These are phyloP conservation scores for Fusarium sororula DNA, from an alignment of 2,329 filamentous ascomycete species.

Conservation along the genomic window DNA sequence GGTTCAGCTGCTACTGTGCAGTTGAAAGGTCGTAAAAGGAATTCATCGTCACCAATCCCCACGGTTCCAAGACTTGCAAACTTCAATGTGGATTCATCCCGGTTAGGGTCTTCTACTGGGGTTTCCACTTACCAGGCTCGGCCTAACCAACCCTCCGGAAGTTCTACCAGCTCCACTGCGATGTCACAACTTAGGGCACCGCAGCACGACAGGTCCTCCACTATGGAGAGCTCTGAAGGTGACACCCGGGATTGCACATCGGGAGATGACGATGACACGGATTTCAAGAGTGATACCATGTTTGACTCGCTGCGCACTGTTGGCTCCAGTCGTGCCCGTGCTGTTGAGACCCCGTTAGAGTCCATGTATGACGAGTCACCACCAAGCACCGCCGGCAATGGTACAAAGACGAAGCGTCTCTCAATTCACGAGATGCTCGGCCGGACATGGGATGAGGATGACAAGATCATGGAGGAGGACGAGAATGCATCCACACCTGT, in stretches of 20 bases:
- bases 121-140: slow-evolving; percentile 50
- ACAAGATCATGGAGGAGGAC: slow-evolving; percentile 70
- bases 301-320: slow-evolving; percentile 80
- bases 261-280: slow-evolving; percentile 80
- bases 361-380: slow-evolving; percentile 85
- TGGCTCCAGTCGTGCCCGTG: slow-evolving; percentile 72
- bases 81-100: slow-evolving; percentile 63
- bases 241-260: slow-evolving; percentile 72
- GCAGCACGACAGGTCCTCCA: slow-evolving; percentile 58
- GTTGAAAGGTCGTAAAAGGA: slow-evolving; percentile 51
- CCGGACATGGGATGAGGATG: slow-evolving; percentile 62
- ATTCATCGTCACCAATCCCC: slow-evolving; percentile 65
- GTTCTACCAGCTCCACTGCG: slow-evolving; percentile 54
- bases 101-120: slow-evolving; percentile 54
- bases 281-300: slow-evolving; percentile 79
- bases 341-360: slow-evolving; percentile 76
- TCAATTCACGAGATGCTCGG: slow-evolving; percentile 69
- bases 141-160: slow-evolving; percentile 54
- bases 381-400: slow-evolving; percentile 63
- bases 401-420: slow-evolving; percentile 62
- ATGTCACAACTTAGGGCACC: slow-evolving; percentile 51
- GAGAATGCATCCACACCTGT: slow-evolving; percentile 64
- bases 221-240: slow-evolving; percentile 74
- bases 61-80: slow-evolving; percentile 63
- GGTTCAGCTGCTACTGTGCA: slow-evolving; percentile 40